Base-by-base conservation (phyloP, 2,329 filamentous ascomycete genomes). In the Pseudocercospora eumusae region DNA sequence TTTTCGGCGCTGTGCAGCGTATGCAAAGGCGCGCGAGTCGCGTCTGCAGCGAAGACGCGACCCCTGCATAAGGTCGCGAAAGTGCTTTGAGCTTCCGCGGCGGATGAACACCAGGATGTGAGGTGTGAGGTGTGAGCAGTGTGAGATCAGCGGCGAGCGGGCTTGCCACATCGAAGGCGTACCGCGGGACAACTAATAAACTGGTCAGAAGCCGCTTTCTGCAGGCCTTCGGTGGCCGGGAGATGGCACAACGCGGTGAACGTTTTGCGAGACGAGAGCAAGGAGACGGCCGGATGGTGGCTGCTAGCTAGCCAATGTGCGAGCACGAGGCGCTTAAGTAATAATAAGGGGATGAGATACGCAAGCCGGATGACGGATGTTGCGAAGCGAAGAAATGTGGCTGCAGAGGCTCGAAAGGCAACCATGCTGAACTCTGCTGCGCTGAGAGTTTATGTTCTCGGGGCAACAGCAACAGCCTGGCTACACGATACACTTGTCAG, bases 321-420 rank as follows among this genome's bases (percentile, higher is more conserved):
- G 50, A 23, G 23, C 49, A 27, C 57, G 57, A 45, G 31, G 52
- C 36, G 52, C 47, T 27, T n/a, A n/a, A n/a, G n/a, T n/a, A n/a
- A n/a, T n/a, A n/a, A n/a, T 44, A 49, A 49, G 33, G 42, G 23
- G 18, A 40, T 20, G 47, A 47, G 27, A 47, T 47, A 52, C 47
- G 47, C 47, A 45, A 50, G 40, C 57, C 45, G 58, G 58, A 52
- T 60, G 58, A 11, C 45, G 58, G 58, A 52, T 60, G 58, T 18
- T 56, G 25, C 47, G 52, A 60, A 56, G 58, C 57, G 47, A 52
- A 27, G 57, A 44, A 28, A 36, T 59, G 57, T 57, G 55, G 54
- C 23, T 27, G 36, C 54, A 44, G 54, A 44, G 31, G 36, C 20
- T 25, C 49, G 33, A 36, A 13, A 53, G 25, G 20, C 20, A 53